Base-by-base conservation (phyloP, 768 basidiomycete genomes). In the Leccinum broughii region DNA sequence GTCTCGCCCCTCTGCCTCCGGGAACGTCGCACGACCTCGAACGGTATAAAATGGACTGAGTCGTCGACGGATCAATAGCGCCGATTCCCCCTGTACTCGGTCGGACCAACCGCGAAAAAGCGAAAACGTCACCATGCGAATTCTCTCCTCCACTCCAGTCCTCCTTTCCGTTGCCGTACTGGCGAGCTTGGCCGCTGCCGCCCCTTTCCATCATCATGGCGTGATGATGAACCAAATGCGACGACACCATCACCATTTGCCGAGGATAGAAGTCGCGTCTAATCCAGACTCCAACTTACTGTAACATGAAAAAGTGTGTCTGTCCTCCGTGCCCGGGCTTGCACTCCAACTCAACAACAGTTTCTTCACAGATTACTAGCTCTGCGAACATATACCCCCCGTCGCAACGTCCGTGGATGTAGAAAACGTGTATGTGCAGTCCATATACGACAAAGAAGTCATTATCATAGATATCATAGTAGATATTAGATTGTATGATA, bases 31-130 rank as follows among this genome's bases (percentile, higher is more conserved):
- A 39, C 37, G 14, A 39, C 37, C 37, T 17, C 37, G 37, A 39
- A 39, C 37, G 34, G 49, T 59, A 62, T 62, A 68, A 62, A 62
- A 41, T 30, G 28, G 15, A 20, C 7, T 10, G 15, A 39, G 15
- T 39, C 37, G 15, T 17, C 14, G 15, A 28, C 28, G 28, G 28
- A 28, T 28, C 28, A 28, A 28, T n/a, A 35, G 6, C 14, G 6
- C 20, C 22, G 37, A 4, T 54, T 6, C 44, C 50, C 10, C 49
- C 55, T 20, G 9, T 11, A 5, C 35, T 34, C 50, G 6, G 11
- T 34, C 34, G 15, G 10, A 57, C 11, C 28, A 8, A 20, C 48
- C n/a, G 15, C 37, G 35, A 10, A 34, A 34, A 24, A 15, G 28
- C 17, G 35, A 17, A 46, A 46, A 14, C 6, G 0, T 41, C 35